Conservation (phyloP, 2,329 filamentous ascomycete species). For the Trichoderma koningii region DNA sequence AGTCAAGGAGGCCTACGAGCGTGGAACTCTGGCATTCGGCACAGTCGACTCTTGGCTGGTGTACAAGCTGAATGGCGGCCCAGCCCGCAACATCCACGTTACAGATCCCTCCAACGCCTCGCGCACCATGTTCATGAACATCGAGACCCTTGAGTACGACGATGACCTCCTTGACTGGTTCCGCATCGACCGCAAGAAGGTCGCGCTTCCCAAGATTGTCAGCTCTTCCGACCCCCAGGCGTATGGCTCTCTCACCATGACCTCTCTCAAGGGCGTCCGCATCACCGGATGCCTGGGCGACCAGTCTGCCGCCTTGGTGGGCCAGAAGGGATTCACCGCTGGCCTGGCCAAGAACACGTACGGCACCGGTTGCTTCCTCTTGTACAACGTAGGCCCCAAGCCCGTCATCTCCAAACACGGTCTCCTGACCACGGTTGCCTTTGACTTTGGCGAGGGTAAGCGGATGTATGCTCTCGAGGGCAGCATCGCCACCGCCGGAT, state of each 20-base stretch:
- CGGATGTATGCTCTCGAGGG: slow-evolving; percentile 76
- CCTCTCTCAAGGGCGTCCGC: slow-evolving; percentile 64
- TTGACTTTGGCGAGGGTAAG: slow-evolving; percentile 68
- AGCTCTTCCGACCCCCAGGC: slow-evolving; percentile 69
- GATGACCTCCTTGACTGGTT: slow-evolving; percentile 74
- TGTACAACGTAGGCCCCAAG: slow-evolving; percentile 79
- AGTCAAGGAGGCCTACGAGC: slow-evolving; percentile 71
- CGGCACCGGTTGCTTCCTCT: slow-evolving; percentile 80
- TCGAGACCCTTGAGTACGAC: slow-evolving; percentile 74
- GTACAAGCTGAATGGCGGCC: slow-evolving; percentile 75
- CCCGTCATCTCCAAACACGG: slow-evolving; percentile 79
- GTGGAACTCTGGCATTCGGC: slow-evolving; percentile 71
- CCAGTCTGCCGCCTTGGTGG: slow-evolving; percentile 78
- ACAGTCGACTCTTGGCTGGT: slow-evolving; percentile 81
- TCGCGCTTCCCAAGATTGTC: slow-evolving; percentile 75
- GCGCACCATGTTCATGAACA: slow-evolving; percentile 85
- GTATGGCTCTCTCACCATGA: slow-evolving; percentile 65
- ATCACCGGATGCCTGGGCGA: slow-evolving; percentile 81
- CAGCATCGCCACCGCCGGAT: slow-evolving; percentile 75
- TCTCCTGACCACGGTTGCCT: slow-evolving; percentile 74
- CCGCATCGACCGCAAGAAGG: slow-evolving; percentile 66
- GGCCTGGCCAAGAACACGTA: slow-evolving; percentile 84
- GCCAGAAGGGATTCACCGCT: slow-evolving; percentile 74
- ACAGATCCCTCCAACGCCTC: slow-evolving; percentile 83
- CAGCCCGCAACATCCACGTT: slow-evolving; percentile 65